A percentile compares a stretch with the other conserved stretches of the same genome.
These are phyloP conservation scores for Pythium rishiriense DNA, from an alignment of 352 stramenopile genomes.

Conservation along the genomic window DNA sequence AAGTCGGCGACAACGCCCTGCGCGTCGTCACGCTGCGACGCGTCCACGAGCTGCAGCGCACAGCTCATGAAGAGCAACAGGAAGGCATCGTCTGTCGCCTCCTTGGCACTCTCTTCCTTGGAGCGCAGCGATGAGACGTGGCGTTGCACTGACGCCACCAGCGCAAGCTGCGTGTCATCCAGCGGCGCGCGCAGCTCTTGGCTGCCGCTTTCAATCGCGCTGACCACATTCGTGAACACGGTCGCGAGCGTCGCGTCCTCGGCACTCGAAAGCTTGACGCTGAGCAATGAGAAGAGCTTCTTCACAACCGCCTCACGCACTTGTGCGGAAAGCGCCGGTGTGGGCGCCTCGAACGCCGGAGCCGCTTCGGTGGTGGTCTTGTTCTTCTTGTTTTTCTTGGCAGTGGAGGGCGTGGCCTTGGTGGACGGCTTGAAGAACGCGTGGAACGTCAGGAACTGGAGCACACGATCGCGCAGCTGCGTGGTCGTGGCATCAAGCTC, in stretches of 20 bases:
- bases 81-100: constrained; percentile 61
- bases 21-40: constrained; percentile 61
- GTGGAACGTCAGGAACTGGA: constrained; percentile 72
- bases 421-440: constrained; percentile 51
- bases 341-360: constrained; percentile 24
- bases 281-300: constrained; percentile 67
- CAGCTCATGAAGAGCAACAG: constrained; percentile 74
- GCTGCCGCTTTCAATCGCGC: constrained; percentile 37
- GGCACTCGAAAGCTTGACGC: constrained; percentile 48
- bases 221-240: constrained; percentile 39
- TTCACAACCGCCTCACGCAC: constrained; percentile 55
- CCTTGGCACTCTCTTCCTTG: constrained; percentile 32
- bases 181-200: constrained; percentile 44
- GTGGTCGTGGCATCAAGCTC: constrained; percentile 19
- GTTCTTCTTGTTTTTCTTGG: constrained; percentile 33
- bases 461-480: constrained; percentile 40
- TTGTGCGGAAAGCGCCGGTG: constrained; percentile 47
- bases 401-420: constrained; percentile 30
- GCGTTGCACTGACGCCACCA: constrained; percentile 39
- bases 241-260: constrained; percentile 46
- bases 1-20: constrained; percentile 58
- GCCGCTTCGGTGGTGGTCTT: constrained; percentile 13
- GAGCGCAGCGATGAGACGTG: constrained; percentile 36
- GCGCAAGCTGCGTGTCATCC: constrained; percentile 29
- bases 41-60: constrained; percentile 72